Evolutionary conservation across 345 rosid species (phyloP).

Genomic region (Aegle marmelos): DNA sequence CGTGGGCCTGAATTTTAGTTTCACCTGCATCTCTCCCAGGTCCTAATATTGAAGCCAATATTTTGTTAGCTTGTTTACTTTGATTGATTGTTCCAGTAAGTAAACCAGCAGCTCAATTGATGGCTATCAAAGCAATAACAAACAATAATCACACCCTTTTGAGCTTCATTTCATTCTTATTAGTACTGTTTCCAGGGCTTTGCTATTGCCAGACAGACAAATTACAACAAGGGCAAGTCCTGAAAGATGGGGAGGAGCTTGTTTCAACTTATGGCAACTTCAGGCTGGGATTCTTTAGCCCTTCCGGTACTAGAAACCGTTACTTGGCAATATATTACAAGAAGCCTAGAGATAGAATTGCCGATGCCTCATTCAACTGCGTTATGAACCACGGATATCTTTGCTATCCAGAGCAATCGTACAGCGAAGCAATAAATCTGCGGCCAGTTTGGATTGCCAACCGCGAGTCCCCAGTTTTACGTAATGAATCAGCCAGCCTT

Average conservation of each 20-base stretch:
- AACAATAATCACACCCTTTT: background rate
- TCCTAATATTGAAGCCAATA: too few species aligned
- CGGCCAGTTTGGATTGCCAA: slow-evolving; percentile 15
- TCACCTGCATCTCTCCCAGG: too few species aligned
- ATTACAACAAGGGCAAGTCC: slow-evolving; percentile 14
- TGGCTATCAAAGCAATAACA: background rate
- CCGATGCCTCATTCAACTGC: fast-evolving
- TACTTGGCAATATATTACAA: slow-evolving; percentile 15
- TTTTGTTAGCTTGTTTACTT: background rate
- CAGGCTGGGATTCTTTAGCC: slow-evolving; percentile 9
- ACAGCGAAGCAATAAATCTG: background rate
- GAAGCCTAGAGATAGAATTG: background rate
- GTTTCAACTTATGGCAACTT: slow-evolving; percentile 11
- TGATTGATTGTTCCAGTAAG: too few species aligned
- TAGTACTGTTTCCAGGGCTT: background rate
- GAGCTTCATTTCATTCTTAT: background rate
- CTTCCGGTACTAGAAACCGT: background rate
- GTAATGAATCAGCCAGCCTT: background rate
- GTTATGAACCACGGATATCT: fast-evolving
- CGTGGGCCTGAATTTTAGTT: too few species aligned
- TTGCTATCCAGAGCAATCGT: too few species aligned
- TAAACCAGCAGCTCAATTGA: background rate
- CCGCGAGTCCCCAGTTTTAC: background rate
- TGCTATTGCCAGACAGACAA: slow-evolving; percentile 2
- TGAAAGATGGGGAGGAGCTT: slow-evolving; percentile 1